Percentiles rank a stretch among this genome's conserved stretches.
These are phyloP conservation scores for Lactarius indigo DNA, from an alignment of 768 basidiomycete species.

Conservation along the genomic window DNA sequence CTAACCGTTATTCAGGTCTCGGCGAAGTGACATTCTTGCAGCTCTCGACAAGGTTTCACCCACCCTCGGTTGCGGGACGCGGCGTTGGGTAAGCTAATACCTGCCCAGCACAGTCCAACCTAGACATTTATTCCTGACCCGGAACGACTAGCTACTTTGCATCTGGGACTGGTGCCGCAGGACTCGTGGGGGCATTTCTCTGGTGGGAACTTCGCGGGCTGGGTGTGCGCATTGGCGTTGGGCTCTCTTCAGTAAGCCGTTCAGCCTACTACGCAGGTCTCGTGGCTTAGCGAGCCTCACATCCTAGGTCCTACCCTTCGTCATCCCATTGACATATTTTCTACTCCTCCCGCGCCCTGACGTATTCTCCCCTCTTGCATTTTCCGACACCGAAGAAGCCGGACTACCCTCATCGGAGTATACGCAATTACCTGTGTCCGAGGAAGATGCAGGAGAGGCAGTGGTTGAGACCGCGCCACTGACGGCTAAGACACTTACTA, in stretches of 20 bases:
- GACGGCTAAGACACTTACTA: constrained; percentile 48
- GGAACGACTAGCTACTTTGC: constrained; percentile 69
- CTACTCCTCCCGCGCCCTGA: constrained; percentile 67
- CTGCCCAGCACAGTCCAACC: neutral
- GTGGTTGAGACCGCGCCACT: constrained; percentile 25
- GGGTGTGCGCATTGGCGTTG: constrained; percentile 81
- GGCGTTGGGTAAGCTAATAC: constrained; percentile 64
- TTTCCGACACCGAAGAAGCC: constrained; percentile 29
- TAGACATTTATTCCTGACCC: neutral
- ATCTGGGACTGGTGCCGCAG: constrained; percentile 91
- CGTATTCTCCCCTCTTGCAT: constrained; percentile 42
- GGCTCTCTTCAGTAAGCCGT: constrained; percentile 71
- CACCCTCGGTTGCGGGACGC: constrained; percentile 64
- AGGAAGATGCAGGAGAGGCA: constrained; percentile 27
- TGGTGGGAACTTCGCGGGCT: constrained; percentile 93
- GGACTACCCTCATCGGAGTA: constrained; percentile 36
- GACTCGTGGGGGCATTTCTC: constrained; percentile 84
- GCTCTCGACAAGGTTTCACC: constrained; percentile 78
- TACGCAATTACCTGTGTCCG: constrained; percentile 37
- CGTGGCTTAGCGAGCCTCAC: constrained; percentile 1
- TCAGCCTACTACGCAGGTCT: neutral
- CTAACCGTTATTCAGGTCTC: constrained; percentile 49
- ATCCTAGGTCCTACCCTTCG: constrained; percentile 71
- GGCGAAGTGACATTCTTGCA: constrained; percentile 96
- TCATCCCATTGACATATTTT: constrained; percentile 74